Evolutionary conservation across 148 eudicot genomes (phyloP).

Genomic region (Camellia lanceoleosa): DNA sequence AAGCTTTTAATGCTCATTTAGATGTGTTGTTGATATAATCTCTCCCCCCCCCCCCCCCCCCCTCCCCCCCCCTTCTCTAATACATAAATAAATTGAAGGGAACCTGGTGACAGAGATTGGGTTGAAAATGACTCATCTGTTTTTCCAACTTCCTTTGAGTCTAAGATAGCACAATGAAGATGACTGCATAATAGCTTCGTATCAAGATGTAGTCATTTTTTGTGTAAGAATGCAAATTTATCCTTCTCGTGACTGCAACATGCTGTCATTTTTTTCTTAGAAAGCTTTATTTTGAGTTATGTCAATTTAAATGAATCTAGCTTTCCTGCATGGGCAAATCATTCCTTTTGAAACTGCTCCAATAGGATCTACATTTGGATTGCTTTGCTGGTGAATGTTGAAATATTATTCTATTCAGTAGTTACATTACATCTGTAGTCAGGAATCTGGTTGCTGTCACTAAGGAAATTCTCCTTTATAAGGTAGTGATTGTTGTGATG

Average conservation of each 20-base stretch:
- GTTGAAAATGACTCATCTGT: neutral
- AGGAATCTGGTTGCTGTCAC: neutral
- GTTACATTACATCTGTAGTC: neutral
- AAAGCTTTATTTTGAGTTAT: neutral
- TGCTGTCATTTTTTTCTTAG: neutral
- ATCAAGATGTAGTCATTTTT: neutral
- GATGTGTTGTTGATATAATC: too few relatives aligned
- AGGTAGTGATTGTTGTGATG: neutral
- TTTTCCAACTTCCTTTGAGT: neutral
- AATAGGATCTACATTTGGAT: too few relatives aligned
- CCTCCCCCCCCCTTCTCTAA: neutral
- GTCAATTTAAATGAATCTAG: neutral
- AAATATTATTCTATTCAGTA: too few relatives aligned
- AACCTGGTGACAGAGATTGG: too few relatives aligned
- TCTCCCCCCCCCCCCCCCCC: too few relatives aligned
- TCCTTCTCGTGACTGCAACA: neutral
- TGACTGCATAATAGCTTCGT: neutral
- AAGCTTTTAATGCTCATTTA: too few relatives aligned
- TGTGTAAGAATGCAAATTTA: neutral
- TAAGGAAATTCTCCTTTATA: neutral
- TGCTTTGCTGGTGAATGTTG: too few relatives aligned
- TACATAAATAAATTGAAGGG: too few relatives aligned
- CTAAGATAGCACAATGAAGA: neutral
- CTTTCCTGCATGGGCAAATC: neutral
- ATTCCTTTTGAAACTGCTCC: conserved; percentile 11